phyloP scores from a whole-genome alignment of 2,329 filamentous ascomycete genomes.

The Aspergillus sergii region DNA sequence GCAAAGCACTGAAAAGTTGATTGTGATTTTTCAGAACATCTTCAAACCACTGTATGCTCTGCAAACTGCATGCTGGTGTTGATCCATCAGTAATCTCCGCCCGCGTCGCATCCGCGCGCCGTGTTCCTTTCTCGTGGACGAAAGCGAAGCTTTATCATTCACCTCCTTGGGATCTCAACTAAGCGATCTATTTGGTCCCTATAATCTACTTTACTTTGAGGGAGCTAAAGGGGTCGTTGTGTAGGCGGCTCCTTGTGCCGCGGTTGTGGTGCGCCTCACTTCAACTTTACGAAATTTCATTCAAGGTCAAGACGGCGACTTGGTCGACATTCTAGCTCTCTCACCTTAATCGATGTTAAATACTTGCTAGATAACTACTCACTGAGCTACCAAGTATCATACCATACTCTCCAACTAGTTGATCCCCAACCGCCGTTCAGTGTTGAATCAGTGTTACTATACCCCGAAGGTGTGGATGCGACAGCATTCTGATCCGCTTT shows the following conservation, averaged over 20 bases:
- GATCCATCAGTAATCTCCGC: background rate
- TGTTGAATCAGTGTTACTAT: background rate
- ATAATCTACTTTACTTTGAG: background rate
- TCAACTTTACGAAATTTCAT: background rate
- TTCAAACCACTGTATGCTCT: background rate
- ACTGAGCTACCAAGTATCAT: background rate
- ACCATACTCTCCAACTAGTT: background rate
- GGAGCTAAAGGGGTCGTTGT: background rate
- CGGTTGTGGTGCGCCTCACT: background rate
- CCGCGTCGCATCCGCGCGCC: conserved; percentile 9
- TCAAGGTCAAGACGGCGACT: background rate
- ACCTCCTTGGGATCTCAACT: background rate
- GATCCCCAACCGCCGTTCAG: background rate
- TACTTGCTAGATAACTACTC: background rate
- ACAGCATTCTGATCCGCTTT: background rate
- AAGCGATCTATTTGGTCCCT: background rate
- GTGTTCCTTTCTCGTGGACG: background rate
- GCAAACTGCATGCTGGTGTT: background rate
- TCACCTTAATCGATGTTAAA: background rate
- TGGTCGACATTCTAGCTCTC: background rate
- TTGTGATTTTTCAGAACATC: background rate
- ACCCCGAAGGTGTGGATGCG: background rate
- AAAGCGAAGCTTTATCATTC: background rate
- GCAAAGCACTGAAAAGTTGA: background rate
- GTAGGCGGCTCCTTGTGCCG: background rate